Conservation (phyloP, 2,329 filamentous ascomycete species). For the Leptographium galeiforme region DNA sequence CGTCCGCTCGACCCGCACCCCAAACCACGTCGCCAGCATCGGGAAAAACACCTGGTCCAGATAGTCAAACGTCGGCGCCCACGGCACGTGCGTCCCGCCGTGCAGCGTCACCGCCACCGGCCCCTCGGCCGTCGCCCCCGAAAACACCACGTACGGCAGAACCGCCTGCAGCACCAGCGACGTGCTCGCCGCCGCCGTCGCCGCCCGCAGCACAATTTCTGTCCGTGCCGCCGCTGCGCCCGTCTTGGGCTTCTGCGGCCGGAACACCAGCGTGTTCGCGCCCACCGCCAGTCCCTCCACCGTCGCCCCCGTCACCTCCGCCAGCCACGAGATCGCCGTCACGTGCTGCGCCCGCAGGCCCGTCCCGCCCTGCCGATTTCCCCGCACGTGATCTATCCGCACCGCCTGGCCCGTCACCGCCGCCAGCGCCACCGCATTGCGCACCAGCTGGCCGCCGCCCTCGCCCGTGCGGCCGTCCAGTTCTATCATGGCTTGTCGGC, state of each 20-base stretch:
- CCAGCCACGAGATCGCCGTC: slow-evolving; percentile 39
- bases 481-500: slow-evolving; percentile 19
- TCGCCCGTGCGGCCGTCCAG: slow-evolving; percentile 46
- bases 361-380: slow-evolving; percentile 32
- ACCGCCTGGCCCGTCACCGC: slow-evolving; percentile 41
- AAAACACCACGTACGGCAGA: slow-evolving; percentile 44
- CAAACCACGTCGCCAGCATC: slow-evolving; percentile 35
- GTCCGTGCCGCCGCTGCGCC: slow-evolving; percentile 9
- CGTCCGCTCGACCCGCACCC: slow-evolving; percentile 29
- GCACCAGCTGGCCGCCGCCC: slow-evolving; percentile 48
- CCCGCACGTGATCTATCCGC: slow-evolving; percentile 39
- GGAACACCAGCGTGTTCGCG: slow-evolving; percentile 34
- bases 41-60: slow-evolving; percentile 48
- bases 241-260: slow-evolving; percentile 17
- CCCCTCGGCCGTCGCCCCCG: neutral
- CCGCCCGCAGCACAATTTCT: slow-evolving; percentile 18
- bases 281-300: slow-evolving; percentile 37
- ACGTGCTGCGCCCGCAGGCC: slow-evolving; percentile 50
- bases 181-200: slow-evolving; percentile 37
- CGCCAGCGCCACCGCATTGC: slow-evolving; percentile 41
- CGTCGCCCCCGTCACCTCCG: slow-evolving; percentile 34
- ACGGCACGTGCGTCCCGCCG: slow-evolving; percentile 46
- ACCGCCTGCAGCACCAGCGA: slow-evolving; percentile 47
- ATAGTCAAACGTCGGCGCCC: slow-evolving; percentile 47
- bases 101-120: slow-evolving; percentile 35